Conservation (phyloP, 257 asterid genomes). For the Petrea volubilis region DNA sequence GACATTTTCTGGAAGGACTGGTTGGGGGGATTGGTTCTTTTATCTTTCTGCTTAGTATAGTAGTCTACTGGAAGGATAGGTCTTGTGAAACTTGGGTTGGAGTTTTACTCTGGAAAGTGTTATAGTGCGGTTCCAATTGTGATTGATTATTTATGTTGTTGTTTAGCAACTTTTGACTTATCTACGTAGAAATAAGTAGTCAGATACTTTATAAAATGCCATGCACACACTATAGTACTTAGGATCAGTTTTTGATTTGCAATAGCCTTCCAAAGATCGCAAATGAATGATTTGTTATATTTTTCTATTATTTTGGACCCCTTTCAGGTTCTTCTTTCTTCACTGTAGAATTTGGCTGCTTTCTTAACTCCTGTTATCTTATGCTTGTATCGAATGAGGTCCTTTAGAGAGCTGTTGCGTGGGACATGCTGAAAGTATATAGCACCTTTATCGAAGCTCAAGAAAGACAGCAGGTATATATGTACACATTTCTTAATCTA, state of each 20-base stretch:
- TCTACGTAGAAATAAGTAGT: background rate
- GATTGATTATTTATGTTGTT: background rate
- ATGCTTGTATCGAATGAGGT: constrained; percentile 33
- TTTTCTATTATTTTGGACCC: background rate
- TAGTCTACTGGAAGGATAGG: background rate
- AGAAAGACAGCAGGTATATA: constrained; percentile 80
- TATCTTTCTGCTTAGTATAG: constrained; percentile 6
- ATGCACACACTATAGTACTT: background rate
- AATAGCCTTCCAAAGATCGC: constrained; percentile 11
- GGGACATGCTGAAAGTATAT: constrained; percentile 98
- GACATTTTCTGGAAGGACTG: background rate
- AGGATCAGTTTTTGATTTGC: constrained; percentile 8
- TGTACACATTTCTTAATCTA: constrained; percentile 3
- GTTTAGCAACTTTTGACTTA: background rate
- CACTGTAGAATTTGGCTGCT: background rate
- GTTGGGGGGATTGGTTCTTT: background rate
- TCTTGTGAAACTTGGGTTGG: background rate
- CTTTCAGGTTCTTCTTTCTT: constrained; percentile 15
- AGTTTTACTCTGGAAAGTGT: background rate
- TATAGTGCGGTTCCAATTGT: background rate
- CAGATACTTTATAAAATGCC: background rate
- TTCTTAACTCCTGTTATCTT: constrained; percentile 24
- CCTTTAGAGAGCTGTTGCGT: constrained; percentile 87
- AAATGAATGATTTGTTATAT: background rate
- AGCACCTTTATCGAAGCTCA: constrained; percentile 77